Evolutionary conservation across 78 protist genomes (phyloP).

Genomic region (Neovahlkampfia damariscottae): DNA sequence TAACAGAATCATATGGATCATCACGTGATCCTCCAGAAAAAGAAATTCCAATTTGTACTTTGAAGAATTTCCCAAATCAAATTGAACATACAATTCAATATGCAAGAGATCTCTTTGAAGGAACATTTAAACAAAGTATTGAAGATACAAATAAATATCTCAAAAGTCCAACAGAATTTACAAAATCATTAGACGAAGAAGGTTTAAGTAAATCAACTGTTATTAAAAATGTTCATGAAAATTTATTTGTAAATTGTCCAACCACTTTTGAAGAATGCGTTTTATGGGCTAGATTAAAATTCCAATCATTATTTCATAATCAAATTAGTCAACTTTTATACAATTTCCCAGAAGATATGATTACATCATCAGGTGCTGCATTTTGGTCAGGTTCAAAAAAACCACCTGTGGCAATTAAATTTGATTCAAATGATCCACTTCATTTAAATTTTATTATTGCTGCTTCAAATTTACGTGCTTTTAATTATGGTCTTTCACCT

Average conservation of each 20-base stretch:
- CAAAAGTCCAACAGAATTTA: constrained; percentile 24
- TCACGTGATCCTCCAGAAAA: constrained; percentile 93
- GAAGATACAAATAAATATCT: constrained; percentile 66
- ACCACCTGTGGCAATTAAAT: constrained; percentile 48
- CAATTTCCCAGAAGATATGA: constrained; percentile 92
- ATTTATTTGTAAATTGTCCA: constrained; percentile 39
- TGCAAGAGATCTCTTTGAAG: constrained; percentile 75
- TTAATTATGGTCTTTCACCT: constrained; percentile 25
- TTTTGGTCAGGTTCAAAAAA: constrained; percentile 49
- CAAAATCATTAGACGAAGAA: constrained; percentile 22
- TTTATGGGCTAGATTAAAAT: constrained; percentile 83
- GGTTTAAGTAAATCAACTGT: constrained; percentile 12
- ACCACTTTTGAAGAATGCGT: constrained; percentile 79
- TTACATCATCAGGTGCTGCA: constrained; percentile 38
- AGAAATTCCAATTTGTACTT: constrained; percentile 87
- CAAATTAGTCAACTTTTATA: constrained; percentile 73
- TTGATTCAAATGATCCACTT: constrained; percentile 18
- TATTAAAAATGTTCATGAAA: constrained; percentile 22
- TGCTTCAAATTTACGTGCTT: constrained; percentile 59
- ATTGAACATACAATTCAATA: constrained; percentile 87
- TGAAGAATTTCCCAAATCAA: constrained; percentile 90
- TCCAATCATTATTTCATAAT: constrained; percentile 73
- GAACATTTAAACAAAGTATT: constrained; percentile 44
- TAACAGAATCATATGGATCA: constrained; percentile 89
- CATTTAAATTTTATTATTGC: constrained; percentile 53